A percentile compares a stretch with the other conserved stretches of the same genome.
Conservation (phyloP, 352 stramenopile genomes). For the Aphanomyces astaci region DNA sequence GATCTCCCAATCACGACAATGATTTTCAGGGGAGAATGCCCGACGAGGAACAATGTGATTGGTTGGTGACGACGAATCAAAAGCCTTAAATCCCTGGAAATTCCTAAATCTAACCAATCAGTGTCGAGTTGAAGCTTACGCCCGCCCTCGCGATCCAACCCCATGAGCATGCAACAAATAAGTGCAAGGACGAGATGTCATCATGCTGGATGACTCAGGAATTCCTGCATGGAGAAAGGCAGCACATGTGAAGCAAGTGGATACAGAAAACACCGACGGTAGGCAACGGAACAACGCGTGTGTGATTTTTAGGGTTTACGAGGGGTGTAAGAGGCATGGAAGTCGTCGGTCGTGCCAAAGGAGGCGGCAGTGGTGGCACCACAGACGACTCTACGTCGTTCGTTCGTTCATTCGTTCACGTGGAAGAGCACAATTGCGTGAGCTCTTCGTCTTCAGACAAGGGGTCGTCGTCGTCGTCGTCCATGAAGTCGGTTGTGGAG, state of each 20-base stretch:
- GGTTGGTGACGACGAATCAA: neutral
- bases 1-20: neutral
- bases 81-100: neutral
- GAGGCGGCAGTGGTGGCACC: neutral
- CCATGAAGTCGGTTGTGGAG: neutral
- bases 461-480: constrained; percentile 8
- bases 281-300: neutral
- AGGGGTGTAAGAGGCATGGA: neutral
- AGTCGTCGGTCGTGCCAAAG: neutral
- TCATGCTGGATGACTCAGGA: neutral
- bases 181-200: neutral
- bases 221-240: too few relatives aligned
- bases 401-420: neutral
- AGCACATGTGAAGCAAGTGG: too few relatives aligned
- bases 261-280: neutral
- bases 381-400: neutral
- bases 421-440: neutral
- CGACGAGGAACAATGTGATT: neutral
- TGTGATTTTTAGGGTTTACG: neutral
- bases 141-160: too few relatives aligned
- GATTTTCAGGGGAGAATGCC: neutral
- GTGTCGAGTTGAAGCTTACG: neutral
- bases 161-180: neutral
- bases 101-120: neutral
- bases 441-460: constrained; percentile 8